Evolutionary conservation across 441 rosid genomes (phyloP).

Genomic region (Populus hybrid): DNA sequence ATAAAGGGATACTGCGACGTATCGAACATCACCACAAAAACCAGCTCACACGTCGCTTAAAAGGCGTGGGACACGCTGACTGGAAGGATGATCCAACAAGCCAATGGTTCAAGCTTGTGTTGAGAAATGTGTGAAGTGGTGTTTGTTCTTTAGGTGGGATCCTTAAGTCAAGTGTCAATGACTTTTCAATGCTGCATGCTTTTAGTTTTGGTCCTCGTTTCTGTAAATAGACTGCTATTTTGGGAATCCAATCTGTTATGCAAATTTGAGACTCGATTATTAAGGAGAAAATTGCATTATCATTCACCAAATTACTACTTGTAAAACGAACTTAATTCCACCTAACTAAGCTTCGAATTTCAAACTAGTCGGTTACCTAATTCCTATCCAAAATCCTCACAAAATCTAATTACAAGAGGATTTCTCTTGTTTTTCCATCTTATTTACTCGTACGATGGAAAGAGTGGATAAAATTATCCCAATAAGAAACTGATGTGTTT

Average conservation of each 20-base stretch:
- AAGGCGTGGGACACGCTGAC: no score
- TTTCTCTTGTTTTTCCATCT: no score
- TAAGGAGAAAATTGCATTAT: background rate
- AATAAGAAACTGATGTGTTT: background rate
- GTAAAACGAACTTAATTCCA: background rate
- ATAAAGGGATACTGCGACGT: no score
- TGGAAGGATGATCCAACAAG: slow-evolving; percentile 14
- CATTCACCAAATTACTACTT: background rate
- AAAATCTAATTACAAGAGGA: background rate
- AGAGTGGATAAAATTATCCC: no score
- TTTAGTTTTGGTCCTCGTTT: background rate
- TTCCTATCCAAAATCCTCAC: background rate
- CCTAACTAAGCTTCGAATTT: background rate
- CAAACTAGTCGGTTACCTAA: background rate
- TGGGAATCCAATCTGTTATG: background rate
- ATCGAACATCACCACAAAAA: no score
- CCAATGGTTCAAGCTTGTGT: slow-evolving; percentile 33
- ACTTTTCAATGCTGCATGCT: background rate
- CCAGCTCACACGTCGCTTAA: no score
- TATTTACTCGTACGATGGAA: no score
- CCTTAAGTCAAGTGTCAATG: background rate
- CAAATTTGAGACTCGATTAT: background rate
- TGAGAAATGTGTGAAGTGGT: no score
- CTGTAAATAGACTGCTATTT: no score
- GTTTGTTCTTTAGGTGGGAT: background rate